Conservation (phyloP, 768 basidiomycete genomes). For the Filobasidium floriforme region DNA sequence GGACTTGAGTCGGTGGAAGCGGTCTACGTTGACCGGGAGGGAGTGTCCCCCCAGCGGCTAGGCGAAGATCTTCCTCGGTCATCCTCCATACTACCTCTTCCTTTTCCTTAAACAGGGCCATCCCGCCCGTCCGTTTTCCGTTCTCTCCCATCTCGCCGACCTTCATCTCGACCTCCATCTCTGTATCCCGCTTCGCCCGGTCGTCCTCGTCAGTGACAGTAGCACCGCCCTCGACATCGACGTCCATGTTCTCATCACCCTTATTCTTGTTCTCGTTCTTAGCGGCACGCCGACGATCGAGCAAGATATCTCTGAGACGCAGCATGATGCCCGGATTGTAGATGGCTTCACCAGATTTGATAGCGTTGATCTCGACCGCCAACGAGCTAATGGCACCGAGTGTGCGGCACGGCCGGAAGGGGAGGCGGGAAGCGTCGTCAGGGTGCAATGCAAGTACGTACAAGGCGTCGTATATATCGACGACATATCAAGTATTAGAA, state of each 20-base stretch:
- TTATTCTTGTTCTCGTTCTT: neutral
- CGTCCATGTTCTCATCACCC: neutral
- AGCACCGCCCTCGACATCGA: neutral
- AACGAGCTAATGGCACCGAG: slow-evolving; percentile 51
- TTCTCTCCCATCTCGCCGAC: neutral
- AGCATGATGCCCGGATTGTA: slow-evolving; percentile 13
- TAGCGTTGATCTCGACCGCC: slow-evolving; percentile 66
- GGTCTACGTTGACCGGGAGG: neutral
- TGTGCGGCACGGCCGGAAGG: neutral
- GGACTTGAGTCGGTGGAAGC: no score
- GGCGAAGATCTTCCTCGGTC: neutral
- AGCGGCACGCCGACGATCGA: neutral
- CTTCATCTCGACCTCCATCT: slow-evolving; percentile 9
- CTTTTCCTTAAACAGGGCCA: neutral
- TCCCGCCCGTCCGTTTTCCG: slow-evolving; percentile 5
- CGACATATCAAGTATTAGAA: no score
- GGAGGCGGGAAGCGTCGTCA: no score
- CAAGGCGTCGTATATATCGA: neutral
- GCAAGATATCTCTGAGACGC: neutral
- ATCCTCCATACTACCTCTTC: slow-evolving; percentile 1
- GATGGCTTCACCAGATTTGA: slow-evolving; percentile 49
- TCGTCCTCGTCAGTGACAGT: neutral
- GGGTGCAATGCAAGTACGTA: neutral
- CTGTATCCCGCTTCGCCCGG: neutral
- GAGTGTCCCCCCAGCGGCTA: slow-evolving; percentile 1